phyloP scores from a whole-genome alignment of 2,329 filamentous ascomycete species.

The Tolypocladium capitatum region DNA sequence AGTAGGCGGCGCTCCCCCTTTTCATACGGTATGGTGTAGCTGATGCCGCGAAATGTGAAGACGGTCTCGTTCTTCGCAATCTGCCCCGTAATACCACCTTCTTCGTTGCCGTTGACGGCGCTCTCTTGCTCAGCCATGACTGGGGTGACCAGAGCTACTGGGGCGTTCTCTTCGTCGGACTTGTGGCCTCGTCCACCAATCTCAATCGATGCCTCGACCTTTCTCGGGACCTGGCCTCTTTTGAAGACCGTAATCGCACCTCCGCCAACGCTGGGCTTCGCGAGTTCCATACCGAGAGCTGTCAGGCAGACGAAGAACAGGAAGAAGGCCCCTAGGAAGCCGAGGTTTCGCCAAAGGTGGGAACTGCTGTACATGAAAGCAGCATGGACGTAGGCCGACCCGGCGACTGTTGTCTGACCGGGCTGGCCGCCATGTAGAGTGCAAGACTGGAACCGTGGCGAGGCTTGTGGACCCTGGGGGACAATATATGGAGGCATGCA shows the following conservation, averaged over 20 bases:
- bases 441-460: slow-evolving; percentile 37
- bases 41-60: slow-evolving; percentile 39
- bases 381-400: slow-evolving; percentile 40
- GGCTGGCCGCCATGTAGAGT: slow-evolving; percentile 31
- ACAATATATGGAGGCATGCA: slow-evolving; percentile 47
- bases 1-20: slow-evolving; percentile 54
- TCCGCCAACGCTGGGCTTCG: slow-evolving; percentile 47
- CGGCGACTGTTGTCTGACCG: slow-evolving; percentile 34
- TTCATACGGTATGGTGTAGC: slow-evolving; percentile 41
- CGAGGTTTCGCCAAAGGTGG: slow-evolving; percentile 65
- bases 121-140: slow-evolving; percentile 34
- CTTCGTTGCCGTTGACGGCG: slow-evolving; percentile 10
- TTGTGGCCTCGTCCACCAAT: slow-evolving; percentile 28
- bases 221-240: slow-evolving; percentile 47
- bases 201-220: slow-evolving; percentile 42
- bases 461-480: slow-evolving; percentile 25
- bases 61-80: slow-evolving; percentile 49
- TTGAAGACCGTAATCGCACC: slow-evolving; percentile 50
- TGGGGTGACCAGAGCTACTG: slow-evolving; percentile 37
- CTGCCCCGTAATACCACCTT: slow-evolving; percentile 23
- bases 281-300: slow-evolving; percentile 52
- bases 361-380: slow-evolving; percentile 40
- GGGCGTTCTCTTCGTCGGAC: slow-evolving; percentile 35
- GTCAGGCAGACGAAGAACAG: slow-evolving; percentile 63
- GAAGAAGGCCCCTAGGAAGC: slow-evolving; percentile 62